Evolutionary conservation across 192 early-diverging fungal genomes (phyloP), one percentile per base, ranked within the genome.

Genomic region (Bifiguratus adelaidae): DNA sequence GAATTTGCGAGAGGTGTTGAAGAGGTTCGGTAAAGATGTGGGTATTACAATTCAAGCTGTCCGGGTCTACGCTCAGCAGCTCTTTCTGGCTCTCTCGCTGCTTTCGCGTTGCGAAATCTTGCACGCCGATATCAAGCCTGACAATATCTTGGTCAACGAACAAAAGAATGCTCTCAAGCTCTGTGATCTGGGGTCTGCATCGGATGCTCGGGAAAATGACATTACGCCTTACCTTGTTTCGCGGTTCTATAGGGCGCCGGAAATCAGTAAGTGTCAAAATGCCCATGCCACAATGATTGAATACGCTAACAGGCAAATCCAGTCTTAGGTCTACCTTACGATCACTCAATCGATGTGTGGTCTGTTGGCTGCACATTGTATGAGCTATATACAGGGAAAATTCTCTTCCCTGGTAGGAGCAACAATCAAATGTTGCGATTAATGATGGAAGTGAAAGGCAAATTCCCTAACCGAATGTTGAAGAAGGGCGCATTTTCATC

Each of bases 121-220:
- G 7, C 95, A 98, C 54, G 89, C 92, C 34, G 95, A 98, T 59
- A 89, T 98, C 65, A 98, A 98, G 58, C 95, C 95, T 0, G 95
- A 98, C 55, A 98, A 98, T 63, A 88, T 96, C 53, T 70, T 98
- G 45, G 93, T 92, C 2, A 82, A 79, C 7, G 88, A 89, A 50
- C 65, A 69, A 48, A 81, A 88, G 50, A 87, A 75, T 43, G 68
- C 71, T 1, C 68, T 94, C 4, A 95, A 94, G 61, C 76, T 98
- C 36, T 91, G 89, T 54, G 95, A 98, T 69, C 71, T 98, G 53
- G 95, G 95, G 21, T 88, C 84, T 0, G 95, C 93, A 9, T 87
- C 83, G 18, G 88, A 94, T 48, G 83, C 81, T 7, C 60, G 66
- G 2, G 93, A 94, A 56, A 88, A 85, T 55, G 91, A 95, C 32